Conservation (phyloP, 2,329 filamentous ascomycete species). For the Phialophora expanda region DNA sequence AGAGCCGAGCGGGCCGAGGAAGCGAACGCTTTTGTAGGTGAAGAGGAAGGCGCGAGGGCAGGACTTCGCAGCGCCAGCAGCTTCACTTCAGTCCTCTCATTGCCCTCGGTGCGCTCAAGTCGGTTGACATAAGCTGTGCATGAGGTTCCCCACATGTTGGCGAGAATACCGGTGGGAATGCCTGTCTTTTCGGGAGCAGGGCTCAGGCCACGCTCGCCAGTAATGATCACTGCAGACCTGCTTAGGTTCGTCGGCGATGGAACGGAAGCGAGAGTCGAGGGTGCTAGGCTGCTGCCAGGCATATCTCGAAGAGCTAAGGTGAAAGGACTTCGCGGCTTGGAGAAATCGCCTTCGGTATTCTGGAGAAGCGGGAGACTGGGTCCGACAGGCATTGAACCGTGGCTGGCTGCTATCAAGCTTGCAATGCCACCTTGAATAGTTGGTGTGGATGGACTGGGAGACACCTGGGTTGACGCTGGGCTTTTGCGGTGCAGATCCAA, state of each 20-base stretch:
- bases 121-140: conserved; percentile 76
- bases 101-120: conserved; percentile 61
- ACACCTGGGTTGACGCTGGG: conserved; percentile 58
- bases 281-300: conserved; percentile 71
- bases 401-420: conserved; percentile 82
- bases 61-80: conserved; percentile 34
- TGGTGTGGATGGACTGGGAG: conserved; percentile 49
- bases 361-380: conserved; percentile 50
- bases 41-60: conserved; percentile 29
- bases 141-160: conserved; percentile 90
- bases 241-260: conserved; percentile 85
- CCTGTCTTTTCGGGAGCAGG: conserved; percentile 68
- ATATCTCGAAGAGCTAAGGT: conserved; percentile 50
- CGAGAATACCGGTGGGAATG: conserved; percentile 83
- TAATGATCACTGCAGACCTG: conserved; percentile 80
- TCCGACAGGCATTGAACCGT: conserved; percentile 74
- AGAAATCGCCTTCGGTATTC: conserved; percentile 43
- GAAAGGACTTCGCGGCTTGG: conserved; percentile 44
- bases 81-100: conserved; percentile 41
- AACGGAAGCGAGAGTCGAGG: conserved; percentile 79
- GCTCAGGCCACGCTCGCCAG: conserved; percentile 73
- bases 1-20: conserved; percentile 21
- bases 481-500: conserved; percentile 86
- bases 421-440: conserved; percentile 68
- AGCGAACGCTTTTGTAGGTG: conserved; percentile 28